Evolutionary conservation across 2,329 filamentous ascomycete genomes (phyloP), one percentile per base, ranked within the genome.

Genomic region (Aspergillus sp.): DNA sequence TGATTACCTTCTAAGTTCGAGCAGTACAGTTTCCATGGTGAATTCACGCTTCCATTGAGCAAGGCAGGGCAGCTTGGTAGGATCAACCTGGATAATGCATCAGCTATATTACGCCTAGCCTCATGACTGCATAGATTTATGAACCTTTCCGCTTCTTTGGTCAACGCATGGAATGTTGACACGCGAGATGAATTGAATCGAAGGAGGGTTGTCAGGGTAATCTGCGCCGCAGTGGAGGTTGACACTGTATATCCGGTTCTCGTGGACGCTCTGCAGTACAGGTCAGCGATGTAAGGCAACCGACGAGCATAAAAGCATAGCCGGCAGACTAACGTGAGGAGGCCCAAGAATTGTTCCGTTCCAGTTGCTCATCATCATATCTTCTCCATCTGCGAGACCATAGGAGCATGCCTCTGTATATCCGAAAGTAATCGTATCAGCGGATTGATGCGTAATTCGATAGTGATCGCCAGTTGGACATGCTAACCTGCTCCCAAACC

Each of bases 171-270:
- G 93, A n/a, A 97, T 81, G 74, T 97, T 96, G 74, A 98, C 85
- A 71, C 89, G 87, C 62, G 87, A 95, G 61, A 93, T 83, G 72
- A 98, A 98, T 63, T 91, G 84, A 62, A 98, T 88, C 45, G 85
- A 83, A 0, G 93, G 93, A 41, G 93, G 93, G 53, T 81, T 76
- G 67, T 95, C 90, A 45, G 93, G 93, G 69, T 98, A 98, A 49
- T 87, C 77, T 43, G 83, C 78, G 53, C 90, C 90, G 75, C 93
- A 98, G 75, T 95, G 86, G 75, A 98, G 95, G 72, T 91, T 94
- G 62, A 98, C 81, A 59, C 89, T 94, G 79, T 98, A 98, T 74
- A 98, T 98, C 63, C 93, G 87, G 74, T 98, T 98, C 78, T 98
- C 93, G 69, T 97, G 91, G 53, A 85, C 90, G 71, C 90, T 95